A percentile compares a stretch with the other conserved stretches of the same genome.
These are phyloP conservation scores for Lotus japonicus DNA, from an alignment of 306 rosid genomes.

Conservation along the genomic window DNA sequence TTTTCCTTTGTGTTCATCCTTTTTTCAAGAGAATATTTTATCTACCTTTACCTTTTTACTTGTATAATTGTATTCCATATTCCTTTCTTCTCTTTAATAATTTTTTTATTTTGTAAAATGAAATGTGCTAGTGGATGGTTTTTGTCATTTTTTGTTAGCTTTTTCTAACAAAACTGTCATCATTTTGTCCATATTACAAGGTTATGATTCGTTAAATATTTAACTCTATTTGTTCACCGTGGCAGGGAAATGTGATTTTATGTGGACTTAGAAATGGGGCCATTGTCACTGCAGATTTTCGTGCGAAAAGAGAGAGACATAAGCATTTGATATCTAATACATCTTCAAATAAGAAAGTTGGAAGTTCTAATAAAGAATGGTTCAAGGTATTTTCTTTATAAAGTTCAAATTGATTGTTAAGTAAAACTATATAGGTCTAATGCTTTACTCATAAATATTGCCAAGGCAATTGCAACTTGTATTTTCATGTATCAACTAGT, in stretches of 20 bases:
- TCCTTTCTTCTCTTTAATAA: not conserved
- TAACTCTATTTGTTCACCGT: slow-evolving; percentile 3
- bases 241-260: slow-evolving; percentile 74
- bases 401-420: not conserved
- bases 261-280: slow-evolving; percentile 97
- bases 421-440: not conserved
- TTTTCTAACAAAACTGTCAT: not conserved
- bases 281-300: slow-evolving; percentile 63
- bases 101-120: not conserved
- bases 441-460: not conserved
- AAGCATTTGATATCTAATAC: slow-evolving; percentile 38
- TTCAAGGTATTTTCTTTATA: slow-evolving; percentile 46
- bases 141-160: not conserved
- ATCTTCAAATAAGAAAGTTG: slow-evolving; percentile 27
- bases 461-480: not conserved
- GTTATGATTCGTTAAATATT: slow-evolving; percentile 7
- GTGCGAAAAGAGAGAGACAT: slow-evolving; percentile 52
- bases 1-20: not conserved
- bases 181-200: not conserved
- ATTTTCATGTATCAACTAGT: not conserved
- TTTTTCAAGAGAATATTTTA: not conserved
- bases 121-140: not conserved
- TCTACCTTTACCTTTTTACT: too few species aligned
- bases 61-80: not conserved
- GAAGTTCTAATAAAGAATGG: slow-evolving; percentile 41